Percentiles rank a stretch among this genome's conserved stretches.
phyloP scores from a whole-genome alignment of 2,329 filamentous ascomycete species.

The Chaetomiaceae sp. region DNA sequence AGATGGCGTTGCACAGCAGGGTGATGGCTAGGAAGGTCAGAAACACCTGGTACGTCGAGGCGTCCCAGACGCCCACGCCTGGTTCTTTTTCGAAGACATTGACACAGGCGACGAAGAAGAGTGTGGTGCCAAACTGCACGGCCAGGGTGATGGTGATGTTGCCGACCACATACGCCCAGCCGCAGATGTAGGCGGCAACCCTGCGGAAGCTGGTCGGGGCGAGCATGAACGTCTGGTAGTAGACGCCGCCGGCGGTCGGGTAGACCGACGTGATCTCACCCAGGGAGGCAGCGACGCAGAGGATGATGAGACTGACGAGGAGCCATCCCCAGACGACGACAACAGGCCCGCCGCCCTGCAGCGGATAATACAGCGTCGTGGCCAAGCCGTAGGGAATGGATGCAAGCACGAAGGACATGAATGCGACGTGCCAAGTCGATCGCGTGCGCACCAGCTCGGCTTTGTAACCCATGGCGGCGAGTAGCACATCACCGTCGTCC shows the following conservation, averaged over 20 bases:
- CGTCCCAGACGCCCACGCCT: constrained; percentile 42
- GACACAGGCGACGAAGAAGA: constrained; percentile 54
- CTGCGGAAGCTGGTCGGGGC: constrained; percentile 57
- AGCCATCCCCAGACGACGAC: constrained; percentile 73
- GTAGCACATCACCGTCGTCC: constrained; percentile 52
- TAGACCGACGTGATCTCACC: constrained; percentile 73
- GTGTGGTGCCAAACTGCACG: constrained; percentile 75
- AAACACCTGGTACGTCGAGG: constrained; percentile 61
- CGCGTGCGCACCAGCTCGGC: constrained; percentile 60
- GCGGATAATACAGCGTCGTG: constrained; percentile 64
- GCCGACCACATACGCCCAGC: constrained; percentile 72
- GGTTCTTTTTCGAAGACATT: constrained; percentile 49
- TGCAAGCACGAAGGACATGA: constrained; percentile 73
- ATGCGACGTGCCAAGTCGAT: constrained; percentile 65
- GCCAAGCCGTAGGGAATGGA: constrained; percentile 70
- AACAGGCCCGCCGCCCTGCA: constrained; percentile 62
- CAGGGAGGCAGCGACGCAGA: constrained; percentile 66
- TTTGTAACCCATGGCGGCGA: constrained; percentile 63
- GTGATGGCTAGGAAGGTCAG: constrained; percentile 68
- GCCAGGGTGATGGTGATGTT: constrained; percentile 79
- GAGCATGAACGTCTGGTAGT: constrained; percentile 76
- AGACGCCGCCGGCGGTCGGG: constrained; percentile 72
- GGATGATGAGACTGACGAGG: constrained; percentile 56
- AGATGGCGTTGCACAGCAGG: constrained; percentile 60
- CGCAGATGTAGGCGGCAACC: constrained; percentile 65